These are phyloP conservation scores for Aspergillus spinulosporus DNA, from an alignment of 2,329 filamentous ascomycete species.

Conservation along the genomic window DNA sequence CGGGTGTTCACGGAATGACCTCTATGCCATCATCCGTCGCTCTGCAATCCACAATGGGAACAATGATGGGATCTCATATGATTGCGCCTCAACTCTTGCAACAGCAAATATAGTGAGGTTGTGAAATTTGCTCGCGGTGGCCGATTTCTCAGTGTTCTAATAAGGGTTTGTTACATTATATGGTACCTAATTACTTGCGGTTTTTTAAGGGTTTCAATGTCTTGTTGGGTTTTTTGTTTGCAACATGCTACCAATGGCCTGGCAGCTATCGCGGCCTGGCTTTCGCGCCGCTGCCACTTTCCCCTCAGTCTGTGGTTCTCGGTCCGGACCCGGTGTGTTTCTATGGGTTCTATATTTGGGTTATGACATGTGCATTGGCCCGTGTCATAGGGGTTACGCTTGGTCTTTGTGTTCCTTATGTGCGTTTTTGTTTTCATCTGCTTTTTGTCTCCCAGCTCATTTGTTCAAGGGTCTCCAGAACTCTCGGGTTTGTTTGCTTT, in stretches of 20 bases:
- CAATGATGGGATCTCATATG: constrained; percentile 45
- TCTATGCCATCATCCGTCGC: constrained; percentile 36
- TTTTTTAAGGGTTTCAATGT: neutral
- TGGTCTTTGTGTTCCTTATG: constrained; percentile 10
- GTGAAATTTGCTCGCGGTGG: neutral
- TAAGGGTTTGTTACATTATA: constrained; percentile 8
- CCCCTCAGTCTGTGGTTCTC: constrained; percentile 8
- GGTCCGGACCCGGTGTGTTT: constrained; percentile 11
- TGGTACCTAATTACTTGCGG: constrained; percentile 12
- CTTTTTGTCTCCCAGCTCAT: constrained; percentile 19
- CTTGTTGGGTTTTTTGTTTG: neutral
- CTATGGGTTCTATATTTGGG: constrained; percentile 14
- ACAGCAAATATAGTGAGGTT: constrained; percentile 39
- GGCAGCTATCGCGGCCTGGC: neutral
- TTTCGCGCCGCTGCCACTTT: neutral
- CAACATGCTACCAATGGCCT: neutral
- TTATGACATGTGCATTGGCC: constrained; percentile 18
- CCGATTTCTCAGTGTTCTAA: constrained; percentile 1
- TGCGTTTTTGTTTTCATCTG: constrained; percentile 13
- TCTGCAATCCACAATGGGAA: constrained; percentile 38
- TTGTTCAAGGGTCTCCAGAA: constrained; percentile 11
- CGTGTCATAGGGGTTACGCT: constrained; percentile 17
- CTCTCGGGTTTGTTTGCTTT: neutral
- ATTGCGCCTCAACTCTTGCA: constrained; percentile 46
- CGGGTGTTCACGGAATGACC: constrained; percentile 37